Percentiles rank a stretch among this genome's conserved stretches.
Evolutionary conservation across 2,329 filamentous ascomycete genomes (phyloP).

Genomic region (Saccharata proteae): DNA sequence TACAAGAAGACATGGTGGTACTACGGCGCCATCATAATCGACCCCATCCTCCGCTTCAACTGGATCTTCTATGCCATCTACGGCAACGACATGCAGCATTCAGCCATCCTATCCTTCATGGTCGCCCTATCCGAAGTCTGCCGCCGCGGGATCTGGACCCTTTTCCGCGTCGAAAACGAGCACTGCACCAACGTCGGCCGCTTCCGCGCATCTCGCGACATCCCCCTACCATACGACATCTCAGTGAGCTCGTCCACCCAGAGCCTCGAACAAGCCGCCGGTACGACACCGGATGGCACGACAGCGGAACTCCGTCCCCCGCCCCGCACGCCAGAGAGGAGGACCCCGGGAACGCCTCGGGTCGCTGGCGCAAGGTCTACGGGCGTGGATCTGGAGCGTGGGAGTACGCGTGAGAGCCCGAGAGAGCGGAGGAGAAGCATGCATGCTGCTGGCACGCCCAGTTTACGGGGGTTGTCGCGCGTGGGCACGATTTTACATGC

Average conservation of each 20-base stretch:
- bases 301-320: neutral
- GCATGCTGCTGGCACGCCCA: constrained; percentile 21
- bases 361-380: neutral
- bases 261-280: constrained; percentile 7
- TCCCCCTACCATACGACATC: constrained; percentile 68
- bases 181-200: constrained; percentile 73
- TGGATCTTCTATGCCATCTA: constrained; percentile 94
- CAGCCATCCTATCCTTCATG: constrained; percentile 66
- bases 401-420: constrained; percentile 3
- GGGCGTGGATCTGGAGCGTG: constrained; percentile 8
- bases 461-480: constrained; percentile 33
- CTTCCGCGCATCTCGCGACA: constrained; percentile 79
- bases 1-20: constrained; percentile 74
- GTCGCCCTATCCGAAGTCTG: constrained; percentile 67
- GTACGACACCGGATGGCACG: no score
- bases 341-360: neutral
- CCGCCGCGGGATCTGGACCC: constrained; percentile 79
- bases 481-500: constrained; percentile 61
- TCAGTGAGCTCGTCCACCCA: constrained; percentile 10
- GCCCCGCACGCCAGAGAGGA: neutral
- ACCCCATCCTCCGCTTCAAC: constrained; percentile 78
- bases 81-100: constrained; percentile 68
- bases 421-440: no score
- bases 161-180: constrained; percentile 95
- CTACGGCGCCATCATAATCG: constrained; percentile 70